These are phyloP conservation scores for Piedraia hortae DNA, from an alignment of 2,329 filamentous ascomycete genomes.

Conservation along the genomic window DNA sequence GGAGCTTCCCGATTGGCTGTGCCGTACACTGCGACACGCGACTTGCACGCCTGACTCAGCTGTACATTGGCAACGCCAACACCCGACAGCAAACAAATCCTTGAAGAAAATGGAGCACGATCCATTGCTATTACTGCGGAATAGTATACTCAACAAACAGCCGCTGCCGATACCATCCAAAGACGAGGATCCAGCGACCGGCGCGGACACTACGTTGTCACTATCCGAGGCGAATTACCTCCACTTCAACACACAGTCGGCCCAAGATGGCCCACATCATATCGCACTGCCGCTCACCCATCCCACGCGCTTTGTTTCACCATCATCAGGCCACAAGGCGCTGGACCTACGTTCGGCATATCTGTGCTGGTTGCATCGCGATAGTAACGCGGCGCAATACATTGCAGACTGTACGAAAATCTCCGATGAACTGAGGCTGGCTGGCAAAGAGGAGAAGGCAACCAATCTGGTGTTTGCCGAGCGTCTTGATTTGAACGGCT, in stretches of 20 bases:
- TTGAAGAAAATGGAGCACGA: too few relatives aligned
- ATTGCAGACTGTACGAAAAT: constrained; percentile 57
- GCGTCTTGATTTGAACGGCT: constrained; percentile 71
- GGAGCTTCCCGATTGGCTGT: too few relatives aligned
- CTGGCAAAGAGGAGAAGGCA: constrained; percentile 36
- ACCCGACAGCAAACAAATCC: too few relatives aligned
- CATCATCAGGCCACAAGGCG: constrained; percentile 13
- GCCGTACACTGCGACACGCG: too few relatives aligned
- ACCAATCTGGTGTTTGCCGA: constrained; percentile 82
- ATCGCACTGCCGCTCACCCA: constrained; percentile 18
- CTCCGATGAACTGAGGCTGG: constrained; percentile 38
- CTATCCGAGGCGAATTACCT: constrained; percentile 50
- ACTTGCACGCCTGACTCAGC: too few relatives aligned
- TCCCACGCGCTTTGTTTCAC: constrained; percentile 69
- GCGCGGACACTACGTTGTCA: constrained; percentile 29
- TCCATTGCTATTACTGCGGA: constrained; percentile 57
- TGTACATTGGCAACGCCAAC: too few relatives aligned
- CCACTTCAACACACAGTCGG: constrained; percentile 12
- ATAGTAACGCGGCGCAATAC: constrained; percentile 72
- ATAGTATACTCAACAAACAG: constrained; percentile 45
- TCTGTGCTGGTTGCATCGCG: constrained; percentile 86
- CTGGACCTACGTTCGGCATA: constrained; percentile 71
- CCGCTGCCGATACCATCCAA: constrained; percentile 42
- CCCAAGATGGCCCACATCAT: constrained; percentile 25
- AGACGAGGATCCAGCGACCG: constrained; percentile 33